phyloP scores from a whole-genome alignment of 352 stramenopile genomes.

The Phytophthora citricola region DNA sequence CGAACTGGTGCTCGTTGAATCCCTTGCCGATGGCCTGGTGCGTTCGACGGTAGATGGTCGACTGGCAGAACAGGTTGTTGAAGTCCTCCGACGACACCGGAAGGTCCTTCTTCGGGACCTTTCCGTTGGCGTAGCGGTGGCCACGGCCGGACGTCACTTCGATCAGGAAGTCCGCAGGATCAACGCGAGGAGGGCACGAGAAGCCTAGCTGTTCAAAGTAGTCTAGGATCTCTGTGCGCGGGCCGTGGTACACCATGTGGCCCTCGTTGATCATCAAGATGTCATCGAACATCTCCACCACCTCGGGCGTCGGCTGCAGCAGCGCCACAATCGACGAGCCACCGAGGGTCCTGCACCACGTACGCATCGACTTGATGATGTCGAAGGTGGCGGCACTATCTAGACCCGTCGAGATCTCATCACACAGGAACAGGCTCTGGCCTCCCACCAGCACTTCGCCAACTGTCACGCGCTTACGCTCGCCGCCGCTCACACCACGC shows the following conservation, averaged over 20 bases:
- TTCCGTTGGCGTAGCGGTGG: constrained; percentile 49
- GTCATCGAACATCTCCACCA: constrained; percentile 95
- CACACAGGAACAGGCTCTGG: constrained; percentile 77
- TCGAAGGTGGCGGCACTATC: constrained; percentile 64
- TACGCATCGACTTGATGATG: constrained; percentile 60
- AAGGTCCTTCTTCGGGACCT: constrained; percentile 32
- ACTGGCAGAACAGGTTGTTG: constrained; percentile 61
- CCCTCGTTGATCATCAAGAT: constrained; percentile 95
- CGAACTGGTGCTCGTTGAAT: constrained; percentile 66
- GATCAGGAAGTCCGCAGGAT: constrained; percentile 76
- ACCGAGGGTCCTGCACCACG: constrained; percentile 46
- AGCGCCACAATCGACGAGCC: constrained; percentile 48
- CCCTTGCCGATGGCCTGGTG: constrained; percentile 56
- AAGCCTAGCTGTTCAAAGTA: constrained; percentile 91
- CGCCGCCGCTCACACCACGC: constrained; percentile 92
- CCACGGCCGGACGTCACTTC: constrained; percentile 70
- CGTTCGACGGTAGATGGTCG: constrained; percentile 56
- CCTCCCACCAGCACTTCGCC: constrained; percentile 57
- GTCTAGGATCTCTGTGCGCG: constrained; percentile 59
- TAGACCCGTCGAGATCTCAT: constrained; percentile 73
- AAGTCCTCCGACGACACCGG: constrained; percentile 52
- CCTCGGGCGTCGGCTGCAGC: constrained; percentile 83
- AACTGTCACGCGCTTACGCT: constrained; percentile 88
- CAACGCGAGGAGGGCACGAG: constrained; percentile 61
- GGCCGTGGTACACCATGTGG: constrained; percentile 93